Conservation (phyloP, 164 flowering plant species). For the Nelumbo lutea region DNA sequence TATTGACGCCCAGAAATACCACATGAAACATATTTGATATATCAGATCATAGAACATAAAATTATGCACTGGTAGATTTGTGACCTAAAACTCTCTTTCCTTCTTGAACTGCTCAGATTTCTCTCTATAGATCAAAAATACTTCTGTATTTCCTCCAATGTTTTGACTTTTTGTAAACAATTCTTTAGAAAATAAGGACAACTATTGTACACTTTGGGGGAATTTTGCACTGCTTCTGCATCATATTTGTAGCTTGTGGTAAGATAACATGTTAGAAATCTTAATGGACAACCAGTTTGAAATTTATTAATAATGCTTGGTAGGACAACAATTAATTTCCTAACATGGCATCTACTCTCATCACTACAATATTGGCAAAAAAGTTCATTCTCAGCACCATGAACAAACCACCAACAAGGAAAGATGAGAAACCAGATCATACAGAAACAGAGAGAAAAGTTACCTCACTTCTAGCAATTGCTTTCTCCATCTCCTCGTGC, state of each 20-base stretch:
- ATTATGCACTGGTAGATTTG: neutral
- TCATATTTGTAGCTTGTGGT: neutral
- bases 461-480: conserved; percentile 80
- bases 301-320: neutral
- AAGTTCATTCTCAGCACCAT: neutral
- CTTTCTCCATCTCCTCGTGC: conserved; percentile 67
- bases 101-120: too few relatives aligned
- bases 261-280: neutral
- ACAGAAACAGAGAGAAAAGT: neutral
- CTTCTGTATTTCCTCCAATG: neutral
- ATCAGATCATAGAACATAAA: neutral
- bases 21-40: neutral
- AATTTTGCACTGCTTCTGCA: neutral
- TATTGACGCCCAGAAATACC: neutral
- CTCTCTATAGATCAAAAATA: too few relatives aligned
- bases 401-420: neutral
- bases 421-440: neutral
- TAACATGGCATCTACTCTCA: neutral
- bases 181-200: too few relatives aligned
- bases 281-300: neutral
- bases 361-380: neutral
- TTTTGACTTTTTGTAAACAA: neutral
- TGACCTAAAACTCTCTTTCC: neutral
- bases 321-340: neutral
- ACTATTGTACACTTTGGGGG: neutral